Evolutionary conservation across 768 basidiomycete genomes (phyloP).

Genomic region (Leccinum arenicola): DNA sequence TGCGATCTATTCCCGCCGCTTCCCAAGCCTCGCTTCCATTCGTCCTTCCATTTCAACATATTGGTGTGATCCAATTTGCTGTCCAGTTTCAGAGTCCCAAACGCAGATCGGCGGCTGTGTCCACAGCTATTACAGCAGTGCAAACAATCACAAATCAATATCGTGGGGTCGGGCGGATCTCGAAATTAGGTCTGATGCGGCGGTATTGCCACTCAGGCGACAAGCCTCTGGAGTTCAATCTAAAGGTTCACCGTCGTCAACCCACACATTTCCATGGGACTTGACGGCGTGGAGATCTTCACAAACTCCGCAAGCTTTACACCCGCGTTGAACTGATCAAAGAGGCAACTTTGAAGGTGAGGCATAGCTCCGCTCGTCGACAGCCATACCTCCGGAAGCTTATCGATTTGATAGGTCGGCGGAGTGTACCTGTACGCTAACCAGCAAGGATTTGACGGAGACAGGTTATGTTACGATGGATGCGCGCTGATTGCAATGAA

Average conservation of each 20-base stretch:
- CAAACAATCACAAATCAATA: too few species aligned
- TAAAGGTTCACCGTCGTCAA: too few species aligned
- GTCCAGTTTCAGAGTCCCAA: too few species aligned
- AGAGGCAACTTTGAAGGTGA: conserved; percentile 92
- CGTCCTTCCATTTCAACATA: too few species aligned
- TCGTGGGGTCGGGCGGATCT: too few species aligned
- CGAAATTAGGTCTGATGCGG: too few species aligned
- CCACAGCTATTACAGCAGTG: too few species aligned
- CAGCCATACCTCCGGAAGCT: not conserved
- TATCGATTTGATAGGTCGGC: conserved; percentile 60
- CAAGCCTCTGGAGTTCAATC: too few species aligned
- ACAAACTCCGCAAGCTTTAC: conserved; percentile 95
- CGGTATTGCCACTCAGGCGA: too few species aligned
- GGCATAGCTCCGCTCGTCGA: not conserved
- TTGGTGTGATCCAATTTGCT: too few species aligned
- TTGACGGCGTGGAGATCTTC: conserved; percentile 98
- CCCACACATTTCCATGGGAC: conserved; percentile 95
- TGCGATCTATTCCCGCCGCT: conserved; percentile 53
- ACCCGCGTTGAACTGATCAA: conserved; percentile 92
- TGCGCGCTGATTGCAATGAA: conserved; percentile 96
- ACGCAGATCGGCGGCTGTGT: too few species aligned
- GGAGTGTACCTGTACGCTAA: conserved; percentile 98
- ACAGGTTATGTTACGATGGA: conserved; percentile 96
- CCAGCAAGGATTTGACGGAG: conserved; percentile 98
- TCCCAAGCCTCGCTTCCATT: too few species aligned